Conservation (phyloP, 306 rosid genomes). For the Sicyos baderoa region DNA sequence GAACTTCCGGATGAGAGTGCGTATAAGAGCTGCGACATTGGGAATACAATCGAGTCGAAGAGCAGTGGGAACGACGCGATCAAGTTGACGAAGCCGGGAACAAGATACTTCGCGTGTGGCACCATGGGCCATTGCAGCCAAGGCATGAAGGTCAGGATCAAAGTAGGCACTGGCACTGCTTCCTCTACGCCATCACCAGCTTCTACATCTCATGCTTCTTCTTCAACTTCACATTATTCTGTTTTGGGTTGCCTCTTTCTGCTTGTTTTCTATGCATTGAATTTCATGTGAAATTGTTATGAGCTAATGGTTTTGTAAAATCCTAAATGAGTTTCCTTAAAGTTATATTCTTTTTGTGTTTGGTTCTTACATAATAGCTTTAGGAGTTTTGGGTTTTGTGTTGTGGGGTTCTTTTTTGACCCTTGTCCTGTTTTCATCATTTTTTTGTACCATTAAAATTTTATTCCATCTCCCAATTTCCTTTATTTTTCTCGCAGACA, state of each 20-base stretch:
- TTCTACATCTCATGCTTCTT: constrained; percentile 8
- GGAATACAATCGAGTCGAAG: constrained; percentile 40
- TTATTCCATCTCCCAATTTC: too few relatives aligned
- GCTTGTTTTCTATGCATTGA: neutral
- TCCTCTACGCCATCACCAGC: constrained; percentile 30
- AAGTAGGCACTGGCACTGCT: constrained; percentile 31
- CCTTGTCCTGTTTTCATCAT: too few relatives aligned
- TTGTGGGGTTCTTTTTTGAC: neutral
- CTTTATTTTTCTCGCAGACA: too few relatives aligned
- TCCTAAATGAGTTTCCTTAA: neutral
- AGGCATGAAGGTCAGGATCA: constrained; percentile 81
- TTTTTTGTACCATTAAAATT: too few relatives aligned
- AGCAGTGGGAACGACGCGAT: constrained; percentile 46
- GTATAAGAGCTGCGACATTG: constrained; percentile 56
- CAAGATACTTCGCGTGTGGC: constrained; percentile 70
- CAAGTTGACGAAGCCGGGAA: constrained; percentile 45
- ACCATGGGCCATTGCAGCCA: constrained; percentile 67
- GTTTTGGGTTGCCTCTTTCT: neutral
- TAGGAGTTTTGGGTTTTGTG: neutral
- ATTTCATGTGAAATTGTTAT: neutral
- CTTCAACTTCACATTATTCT: constrained; percentile 21
- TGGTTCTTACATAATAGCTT: too few relatives aligned
- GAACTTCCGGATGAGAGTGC: constrained; percentile 54
- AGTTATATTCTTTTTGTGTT: neutral
- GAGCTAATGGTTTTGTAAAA: neutral